Percentiles rank a stretch among this genome's conserved stretches.
These are phyloP conservation scores for Saksenaea vasiformis DNA, from an alignment of 371 early-diverging fungal genomes.

Conservation along the genomic window DNA sequence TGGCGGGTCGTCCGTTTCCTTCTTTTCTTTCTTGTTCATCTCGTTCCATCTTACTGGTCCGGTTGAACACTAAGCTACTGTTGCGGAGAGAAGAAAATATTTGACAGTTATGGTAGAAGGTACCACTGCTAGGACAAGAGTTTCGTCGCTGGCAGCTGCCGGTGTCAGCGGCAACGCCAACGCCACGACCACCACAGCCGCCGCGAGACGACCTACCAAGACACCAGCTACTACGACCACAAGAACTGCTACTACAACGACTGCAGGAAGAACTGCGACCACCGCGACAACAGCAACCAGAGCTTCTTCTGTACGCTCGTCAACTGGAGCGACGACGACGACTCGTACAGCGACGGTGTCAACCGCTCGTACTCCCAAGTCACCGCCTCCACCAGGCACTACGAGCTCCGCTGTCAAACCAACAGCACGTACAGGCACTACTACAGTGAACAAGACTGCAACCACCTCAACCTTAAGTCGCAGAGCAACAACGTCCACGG, in stretches of 20 bases:
- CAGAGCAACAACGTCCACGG: conserved; percentile 9
- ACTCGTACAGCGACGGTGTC: not conserved
- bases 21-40: conserved; percentile 6
- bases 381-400: not conserved
- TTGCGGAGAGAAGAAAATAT: not conserved
- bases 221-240: conserved; percentile 10
- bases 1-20: not conserved
- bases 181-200: conserved; percentile 8
- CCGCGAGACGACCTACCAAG: conserved; percentile 15
- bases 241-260: conserved; percentile 4
- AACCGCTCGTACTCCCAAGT: not conserved
- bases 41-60: not conserved
- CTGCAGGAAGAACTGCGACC: conserved; percentile 6
- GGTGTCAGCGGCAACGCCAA: conserved; percentile 13
- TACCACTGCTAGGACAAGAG: conserved; percentile 18
- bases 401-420: conserved; percentile 6
- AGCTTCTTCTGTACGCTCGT: conserved; percentile 5
- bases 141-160: conserved; percentile 25
- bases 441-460: not conserved
- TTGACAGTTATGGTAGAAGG: conserved; percentile 16
- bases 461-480: not conserved
- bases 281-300: conserved; percentile 5
- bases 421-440: not conserved
- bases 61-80: not conserved
- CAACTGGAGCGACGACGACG: not conserved